Conservation (phyloP, 2,329 filamentous ascomycete genomes). For the Fusarium sp. region DNA sequence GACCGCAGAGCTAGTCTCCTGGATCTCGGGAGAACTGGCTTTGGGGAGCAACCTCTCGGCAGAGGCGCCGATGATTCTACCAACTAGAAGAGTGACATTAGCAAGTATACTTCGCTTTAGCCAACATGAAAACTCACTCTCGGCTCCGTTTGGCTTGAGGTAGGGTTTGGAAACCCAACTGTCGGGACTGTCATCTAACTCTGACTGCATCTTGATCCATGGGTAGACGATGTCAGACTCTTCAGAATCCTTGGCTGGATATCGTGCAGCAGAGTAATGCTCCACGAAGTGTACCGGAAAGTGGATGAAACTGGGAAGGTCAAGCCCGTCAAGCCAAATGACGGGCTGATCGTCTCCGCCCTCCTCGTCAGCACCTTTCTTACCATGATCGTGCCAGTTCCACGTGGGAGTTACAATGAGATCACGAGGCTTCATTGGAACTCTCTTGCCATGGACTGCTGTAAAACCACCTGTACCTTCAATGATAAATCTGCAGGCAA, state of each 20-base stretch:
- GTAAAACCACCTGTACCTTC: conserved; percentile 65
- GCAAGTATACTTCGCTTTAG: background rate
- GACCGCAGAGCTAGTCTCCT: conserved; percentile 63
- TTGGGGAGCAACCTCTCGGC: conserved; percentile 58
- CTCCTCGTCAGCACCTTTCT: conserved; percentile 57
- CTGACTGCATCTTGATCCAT: conserved; percentile 58
- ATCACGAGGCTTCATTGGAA: conserved; percentile 63
- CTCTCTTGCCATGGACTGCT: conserved; percentile 64
- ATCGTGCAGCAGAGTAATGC: conserved; percentile 57
- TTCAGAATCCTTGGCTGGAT: conserved; percentile 58
- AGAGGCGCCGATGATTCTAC: conserved; percentile 58
- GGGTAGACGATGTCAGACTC: conserved; percentile 60
- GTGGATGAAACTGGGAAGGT: conserved; percentile 62
- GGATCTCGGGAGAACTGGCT: conserved; percentile 49
- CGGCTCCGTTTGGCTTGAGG: conserved; percentile 45
- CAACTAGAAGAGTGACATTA: background rate
- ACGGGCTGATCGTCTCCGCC: conserved; percentile 51
- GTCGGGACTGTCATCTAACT: conserved; percentile 48
- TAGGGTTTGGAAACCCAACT: conserved; percentile 43
- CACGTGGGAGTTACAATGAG: conserved; percentile 68
- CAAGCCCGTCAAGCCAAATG: conserved; percentile 68
- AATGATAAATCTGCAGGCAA: conserved; percentile 67
- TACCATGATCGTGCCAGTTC: conserved; percentile 71
- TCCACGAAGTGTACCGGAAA: conserved; percentile 66
- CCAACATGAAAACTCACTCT: conserved; percentile 39